phyloP scores from a whole-genome alignment of 257 asterid genomes.

The Mitragyna speciosa region DNA sequence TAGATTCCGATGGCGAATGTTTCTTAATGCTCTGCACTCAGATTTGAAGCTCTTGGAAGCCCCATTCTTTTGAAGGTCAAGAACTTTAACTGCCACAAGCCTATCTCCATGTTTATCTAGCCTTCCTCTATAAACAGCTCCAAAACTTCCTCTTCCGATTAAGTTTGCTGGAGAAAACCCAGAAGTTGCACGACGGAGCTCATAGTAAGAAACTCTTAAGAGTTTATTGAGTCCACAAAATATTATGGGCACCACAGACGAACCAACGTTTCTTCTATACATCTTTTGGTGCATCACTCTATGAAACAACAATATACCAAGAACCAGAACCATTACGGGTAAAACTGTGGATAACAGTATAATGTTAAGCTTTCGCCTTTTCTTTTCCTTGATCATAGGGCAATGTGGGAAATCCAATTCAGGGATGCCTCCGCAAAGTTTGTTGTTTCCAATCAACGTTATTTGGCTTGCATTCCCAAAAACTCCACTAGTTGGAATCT shows the following conservation, averaged over 20 bases:
- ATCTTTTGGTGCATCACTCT: too few species aligned
- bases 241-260: background rate
- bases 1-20: conserved; percentile 35
- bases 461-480: conserved; percentile 20
- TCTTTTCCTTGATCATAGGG: background rate
- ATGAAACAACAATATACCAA: background rate
- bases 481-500: conserved; percentile 23
- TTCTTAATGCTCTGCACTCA: conserved; percentile 33
- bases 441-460: conserved; percentile 17
- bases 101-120: conserved; percentile 10
- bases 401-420: background rate
- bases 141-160: conserved; percentile 38
- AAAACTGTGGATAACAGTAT: background rate
- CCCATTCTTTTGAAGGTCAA: conserved; percentile 26
- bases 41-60: conserved; percentile 39
- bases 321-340: background rate
- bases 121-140: conserved; percentile 37
- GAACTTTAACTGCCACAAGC: conserved; percentile 32
- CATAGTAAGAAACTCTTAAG: conserved; percentile 27
- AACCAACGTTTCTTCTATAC: background rate
- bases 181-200: conserved; percentile 29
- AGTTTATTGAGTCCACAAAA: background rate
- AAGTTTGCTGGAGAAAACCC: conserved; percentile 30
- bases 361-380: background rate
- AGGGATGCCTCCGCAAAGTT: conserved; percentile 9